phyloP scores from a whole-genome alignment of 352 stramenopile genomes.

The Phytophthora litchii region DNA sequence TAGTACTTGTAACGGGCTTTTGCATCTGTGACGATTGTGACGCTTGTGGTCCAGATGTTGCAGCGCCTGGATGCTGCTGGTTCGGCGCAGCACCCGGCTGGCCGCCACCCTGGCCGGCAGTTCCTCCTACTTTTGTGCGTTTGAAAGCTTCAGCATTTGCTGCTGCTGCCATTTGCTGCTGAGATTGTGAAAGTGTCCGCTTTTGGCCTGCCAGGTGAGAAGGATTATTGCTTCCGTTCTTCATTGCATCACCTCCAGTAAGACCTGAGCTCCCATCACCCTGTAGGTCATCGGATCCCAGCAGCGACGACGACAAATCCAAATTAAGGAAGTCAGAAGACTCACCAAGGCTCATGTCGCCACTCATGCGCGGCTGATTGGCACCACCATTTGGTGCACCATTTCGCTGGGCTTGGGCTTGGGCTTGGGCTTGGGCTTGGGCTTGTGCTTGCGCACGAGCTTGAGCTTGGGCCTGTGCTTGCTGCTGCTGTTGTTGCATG shows the following conservation, averaged over 20 bases:
- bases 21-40: constrained; percentile 72
- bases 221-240: constrained; percentile 36
- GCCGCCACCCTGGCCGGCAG: constrained; percentile 27
- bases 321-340: constrained; percentile 84
- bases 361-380: constrained; percentile 57
- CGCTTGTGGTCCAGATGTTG: constrained; percentile 52
- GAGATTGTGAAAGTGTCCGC: constrained; percentile 76
- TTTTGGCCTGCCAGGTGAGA: constrained; percentile 51
- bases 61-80: constrained; percentile 33
- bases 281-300: constrained; percentile 67
- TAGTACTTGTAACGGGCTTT: constrained; percentile 69
- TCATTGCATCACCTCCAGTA: constrained; percentile 42
- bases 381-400: constrained; percentile 27
- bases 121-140: constrained; percentile 71
- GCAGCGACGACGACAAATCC: constrained; percentile 73
- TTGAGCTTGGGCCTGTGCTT: constrained; percentile 35
- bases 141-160: constrained; percentile 85
- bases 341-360: constrained; percentile 67
- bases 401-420: constrained; percentile 41
- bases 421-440: constrained; percentile 24
- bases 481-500: constrained; percentile 65
- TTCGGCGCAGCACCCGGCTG: constrained; percentile 29
- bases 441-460: constrained; percentile 19
- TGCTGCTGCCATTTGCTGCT: constrained; percentile 83
- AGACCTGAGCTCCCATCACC: constrained; percentile 46